Base-by-base conservation (phyloP, 176 grass and related monocot species). In the Rhynchospora pubera region DNA sequence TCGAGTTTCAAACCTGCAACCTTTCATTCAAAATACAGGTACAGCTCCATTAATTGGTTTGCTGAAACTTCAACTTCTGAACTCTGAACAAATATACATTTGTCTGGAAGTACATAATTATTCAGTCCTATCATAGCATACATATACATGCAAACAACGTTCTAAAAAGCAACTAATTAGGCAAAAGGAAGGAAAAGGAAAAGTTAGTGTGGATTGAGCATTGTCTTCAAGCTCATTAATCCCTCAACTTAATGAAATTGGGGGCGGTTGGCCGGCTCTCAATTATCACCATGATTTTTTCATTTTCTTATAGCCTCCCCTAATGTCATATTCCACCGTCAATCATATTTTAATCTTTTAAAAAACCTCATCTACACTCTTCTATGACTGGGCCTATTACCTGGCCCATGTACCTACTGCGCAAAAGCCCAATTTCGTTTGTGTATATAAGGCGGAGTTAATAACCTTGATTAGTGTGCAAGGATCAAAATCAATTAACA, bases 221-320 rank as follows among this genome's bases (percentile, higher is more conserved):
- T 32, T 87, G 85, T 87, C 79, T 34, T 87, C 23, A 87, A 62
- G 22, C 22, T 63, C 85, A 87, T 87, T 62, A 87, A 61, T 63
- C 56, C 11, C 77, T 16, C 55, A 28, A 0, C 19, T 86, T 67
- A 75, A 89, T 85, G 61, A 85, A 88, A 87, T 58, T 32, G 32
- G 45, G 91, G 89, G 86, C 82, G 86, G 91, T 93, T 91, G 89
- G 91, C 55, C 91, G 91, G 89, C 91, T 64, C 57, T 79, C 79
- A 85, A 87, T 82, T 6, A 76, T 68, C 19, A 75, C 23, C 34
- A 83, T 58, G 13, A 28, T 53, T 64, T 53, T 64, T 82, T 7
- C 23, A 77, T 74, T 84, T 61, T 84, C 22, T 84, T 74, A 73
- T 73, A 57, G 39, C 59, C 48, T 83, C 59, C n/a, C 80, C 4